Evolutionary conservation across 805 yeast species (phyloP).

Genomic region (Myxozyma sirexii): DNA sequence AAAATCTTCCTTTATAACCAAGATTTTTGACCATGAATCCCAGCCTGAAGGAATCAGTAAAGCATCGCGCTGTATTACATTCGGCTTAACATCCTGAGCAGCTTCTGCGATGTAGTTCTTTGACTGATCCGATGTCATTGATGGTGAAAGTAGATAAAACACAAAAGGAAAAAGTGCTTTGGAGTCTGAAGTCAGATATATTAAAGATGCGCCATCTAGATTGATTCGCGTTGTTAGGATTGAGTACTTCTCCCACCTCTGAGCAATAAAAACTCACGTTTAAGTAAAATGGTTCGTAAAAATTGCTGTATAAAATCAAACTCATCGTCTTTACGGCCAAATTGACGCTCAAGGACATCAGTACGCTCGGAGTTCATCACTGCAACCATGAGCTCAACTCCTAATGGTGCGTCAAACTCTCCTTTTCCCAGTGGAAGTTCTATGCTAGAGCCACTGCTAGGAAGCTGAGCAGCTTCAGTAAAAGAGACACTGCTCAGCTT

Average conservation of each 20-base stretch:
- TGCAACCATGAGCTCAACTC: constrained; percentile 37
- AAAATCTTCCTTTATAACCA: constrained; percentile 36
- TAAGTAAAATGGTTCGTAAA: constrained; percentile 38
- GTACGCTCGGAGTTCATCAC: constrained; percentile 34
- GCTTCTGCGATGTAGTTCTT: constrained; percentile 8
- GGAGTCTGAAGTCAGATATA: constrained; percentile 26
- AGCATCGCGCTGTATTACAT: constrained; percentile 36
- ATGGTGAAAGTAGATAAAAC: constrained; percentile 23
- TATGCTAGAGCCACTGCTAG: constrained; percentile 12
- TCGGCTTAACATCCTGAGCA: constrained; percentile 23
- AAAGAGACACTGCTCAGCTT: constrained; percentile 30
- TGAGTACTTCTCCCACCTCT: neutral
- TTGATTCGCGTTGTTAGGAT: neutral
- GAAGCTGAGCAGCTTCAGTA: constrained; percentile 14
- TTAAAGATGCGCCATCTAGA: constrained; percentile 22
- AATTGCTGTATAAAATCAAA: constrained; percentile 41
- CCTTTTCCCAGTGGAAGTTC: constrained; percentile 40
- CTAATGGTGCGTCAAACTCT: constrained; percentile 39
- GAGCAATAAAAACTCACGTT: constrained; percentile 14
- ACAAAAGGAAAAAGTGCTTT: constrained; percentile 20
- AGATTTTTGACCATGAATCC: constrained; percentile 42
- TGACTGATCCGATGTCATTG: neutral
- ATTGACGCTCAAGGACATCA: constrained; percentile 29
- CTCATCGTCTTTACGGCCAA: constrained; percentile 37
- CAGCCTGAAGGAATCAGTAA: constrained; percentile 43